A percentile compares a stretch with the other conserved stretches of the same genome.
Conservation (phyloP, 805 yeast species). For the Lachancea lanzarotensis region DNA sequence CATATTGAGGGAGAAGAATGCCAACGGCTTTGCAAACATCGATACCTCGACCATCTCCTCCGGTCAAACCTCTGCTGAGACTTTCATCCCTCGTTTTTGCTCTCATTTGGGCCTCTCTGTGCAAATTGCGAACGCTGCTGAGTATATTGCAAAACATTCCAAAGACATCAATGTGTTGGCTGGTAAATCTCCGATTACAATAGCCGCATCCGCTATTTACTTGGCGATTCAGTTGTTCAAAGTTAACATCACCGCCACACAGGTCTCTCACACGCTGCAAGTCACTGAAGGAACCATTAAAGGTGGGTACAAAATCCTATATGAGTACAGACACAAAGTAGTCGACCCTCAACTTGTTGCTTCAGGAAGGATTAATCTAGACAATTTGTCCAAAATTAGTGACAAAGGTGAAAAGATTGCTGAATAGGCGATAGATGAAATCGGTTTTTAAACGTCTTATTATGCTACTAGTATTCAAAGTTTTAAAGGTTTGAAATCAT, state of each 20-base stretch:
- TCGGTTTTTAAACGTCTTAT: background rate
- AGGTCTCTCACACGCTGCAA: conserved; percentile 87
- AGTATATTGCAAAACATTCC: conserved; percentile 81
- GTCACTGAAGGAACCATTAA: conserved; percentile 97
- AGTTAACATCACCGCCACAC: conserved; percentile 64
- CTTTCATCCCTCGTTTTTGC: conserved; percentile 91
- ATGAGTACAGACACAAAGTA: conserved; percentile 62
- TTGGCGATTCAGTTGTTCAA: conserved; percentile 89
- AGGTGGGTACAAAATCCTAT: conserved; percentile 78
- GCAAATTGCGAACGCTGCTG: conserved; percentile 87
- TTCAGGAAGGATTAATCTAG: conserved; percentile 26
- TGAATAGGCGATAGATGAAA: background rate
- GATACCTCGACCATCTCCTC: conserved; percentile 48
- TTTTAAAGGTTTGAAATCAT: background rate
- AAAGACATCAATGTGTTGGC: conserved; percentile 90
- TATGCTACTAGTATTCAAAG: background rate
- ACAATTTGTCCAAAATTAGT: conserved; percentile 27
- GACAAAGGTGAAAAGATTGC: conserved; percentile 9
- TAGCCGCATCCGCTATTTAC: conserved; percentile 95
- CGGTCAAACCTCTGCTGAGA: conserved; percentile 87
- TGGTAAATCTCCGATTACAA: conserved; percentile 94
- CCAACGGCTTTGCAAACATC: conserved; percentile 34
- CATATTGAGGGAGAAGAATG: conserved; percentile 43
- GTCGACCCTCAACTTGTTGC: conserved; percentile 36
- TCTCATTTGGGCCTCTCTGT: conserved; percentile 85